Evolutionary conservation across 352 stramenopile genomes (phyloP), one percentile per base, ranked within the genome.

Genomic region (Aphanomyces euteiches): DNA sequence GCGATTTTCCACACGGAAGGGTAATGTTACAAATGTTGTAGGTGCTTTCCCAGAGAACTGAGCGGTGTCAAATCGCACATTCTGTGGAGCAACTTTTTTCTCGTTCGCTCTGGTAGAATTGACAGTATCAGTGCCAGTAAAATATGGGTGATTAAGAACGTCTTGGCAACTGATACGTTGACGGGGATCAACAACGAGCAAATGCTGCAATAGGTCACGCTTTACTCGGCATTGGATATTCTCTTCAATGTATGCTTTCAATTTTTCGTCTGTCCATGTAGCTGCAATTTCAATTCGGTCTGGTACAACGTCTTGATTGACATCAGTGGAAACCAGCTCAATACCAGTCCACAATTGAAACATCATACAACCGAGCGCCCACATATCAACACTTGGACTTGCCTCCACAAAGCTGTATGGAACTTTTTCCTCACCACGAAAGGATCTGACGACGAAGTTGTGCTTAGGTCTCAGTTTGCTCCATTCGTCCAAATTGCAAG

Each of bases 291-390:
- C 8, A 15, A 66, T 66, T 17, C 43, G 47, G 36, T 50, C 56
- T 19, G 13, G 5, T 7, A 10, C 63, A 7, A 72, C 21, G 40
- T 74, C 59, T 47, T 72, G 34, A 37, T 74, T 63, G 61, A 63
- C 21, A 54, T 75, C 66, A 17, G 28, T 19, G 12, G 17, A 15
- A 45, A 63, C 19, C 5, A 63, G 56, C 28, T 63, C 13, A 28
- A 36, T 47, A 45, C n/a, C 17, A 6, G 45, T 37, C 54, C 47
- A 72, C 48, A 75, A 47, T n/a, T 67, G 68, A 19, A 56, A 75
- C 38, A 75, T 50, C 66, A 75, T 72, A 47, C 39, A 61, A 17
- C 53, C 71, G 41, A 75, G 61, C 13, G 56, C 28, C 71, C 71
- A 75, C 17, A 75, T 61, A 36, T 75, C 71, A 3, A 75, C 10